Evolutionary conservation across 352 stramenopile species (phyloP), one percentile per base, ranked within the genome.

Genomic region (Globisporangium iwayamae): DNA sequence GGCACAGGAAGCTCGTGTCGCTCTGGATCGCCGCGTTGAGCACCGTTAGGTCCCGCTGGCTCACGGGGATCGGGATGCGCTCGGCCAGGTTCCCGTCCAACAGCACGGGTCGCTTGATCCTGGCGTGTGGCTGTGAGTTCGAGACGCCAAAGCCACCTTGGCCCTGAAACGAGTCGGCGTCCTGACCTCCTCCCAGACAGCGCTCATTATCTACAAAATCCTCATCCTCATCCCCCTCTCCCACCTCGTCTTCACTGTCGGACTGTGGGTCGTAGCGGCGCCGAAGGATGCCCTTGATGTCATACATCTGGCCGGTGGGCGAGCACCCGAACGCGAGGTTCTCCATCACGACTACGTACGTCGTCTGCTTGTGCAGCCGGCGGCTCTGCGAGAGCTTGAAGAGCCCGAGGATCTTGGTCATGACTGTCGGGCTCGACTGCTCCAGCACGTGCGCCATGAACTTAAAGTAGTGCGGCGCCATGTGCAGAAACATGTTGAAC

Each of bases 401-500:
- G 0, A 93, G 50, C 1, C 87, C 87, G 5, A 96, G 72, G 58
- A 96, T 94, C 69, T 94, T 93, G 20, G 82, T 92, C 60, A 96
- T 91, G 4, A 93, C 75, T 9, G 81, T 92, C 14, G 82, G 67
- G 18, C 66, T 87, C 10, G 78, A 65, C 7, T 72, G 58, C 64
- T 90, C 79, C 39, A 91, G 67, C 32, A 92, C 70, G 25, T 76
- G 72, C 30, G 81, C 78, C 67, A 96, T 90, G 30, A 91, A 96
- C 72, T 90, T 88, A 67, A 96, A 94, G 53, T 96, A 96, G 41
- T 90, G 77, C 18, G 83, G 87, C 14, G 87, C 87, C 84, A 96
- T 93, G 70, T 96, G 83, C 56, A 94, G 69, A 51, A 96, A 96
- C 87, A 96, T 96, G 67, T 96, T 96, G 67, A 93, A 94, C 66